A percentile compares a stretch with the other conserved stretches of the same genome.
phyloP scores from a whole-genome alignment of 2,329 filamentous ascomycete species.

The Penicillium rolfsii region DNA sequence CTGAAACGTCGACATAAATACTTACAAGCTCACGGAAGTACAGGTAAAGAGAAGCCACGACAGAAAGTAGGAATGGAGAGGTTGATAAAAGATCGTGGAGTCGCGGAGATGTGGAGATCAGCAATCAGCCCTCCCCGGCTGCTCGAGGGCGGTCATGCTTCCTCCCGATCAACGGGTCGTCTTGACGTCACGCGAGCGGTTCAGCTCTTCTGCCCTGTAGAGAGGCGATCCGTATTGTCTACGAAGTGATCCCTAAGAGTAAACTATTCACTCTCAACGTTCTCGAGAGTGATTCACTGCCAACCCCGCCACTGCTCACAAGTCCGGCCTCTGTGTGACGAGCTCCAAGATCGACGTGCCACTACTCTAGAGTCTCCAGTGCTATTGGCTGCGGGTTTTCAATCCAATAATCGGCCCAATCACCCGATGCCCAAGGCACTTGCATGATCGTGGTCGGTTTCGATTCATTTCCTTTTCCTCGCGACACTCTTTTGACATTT shows the following conservation, averaged over 20 bases:
- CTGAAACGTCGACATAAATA: not conserved
- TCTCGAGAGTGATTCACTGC: not conserved
- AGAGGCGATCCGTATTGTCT: not conserved
- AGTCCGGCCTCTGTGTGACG: not conserved
- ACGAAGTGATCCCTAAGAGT: not conserved
- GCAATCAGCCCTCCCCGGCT: not conserved
- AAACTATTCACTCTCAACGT: not conserved
- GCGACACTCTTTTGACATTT: not conserved
- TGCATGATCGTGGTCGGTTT: conserved; percentile 9
- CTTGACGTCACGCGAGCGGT: conserved; percentile 26
- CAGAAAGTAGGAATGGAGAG: not conserved
- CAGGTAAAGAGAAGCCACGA: not conserved
- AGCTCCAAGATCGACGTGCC: conserved; percentile 8
- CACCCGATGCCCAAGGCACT: conserved; percentile 21
- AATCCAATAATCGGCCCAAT: conserved; percentile 18
- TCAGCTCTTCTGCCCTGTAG: not conserved
- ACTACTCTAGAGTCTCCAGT: not conserved
- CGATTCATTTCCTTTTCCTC: conserved; percentile 1
- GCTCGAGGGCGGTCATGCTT: conserved; percentile 2
- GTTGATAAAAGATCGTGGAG: not conserved
- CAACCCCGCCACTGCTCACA: too few species aligned
- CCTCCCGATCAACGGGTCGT: conserved; percentile 21
- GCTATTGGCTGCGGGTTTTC: conserved; percentile 14
- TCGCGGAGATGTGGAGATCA: conserved; percentile 4
- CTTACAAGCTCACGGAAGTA: not conserved